Percentiles rank a stretch among this genome's conserved stretches.
Evolutionary conservation across 805 yeast genomes (phyloP).

Genomic region (Crinitomyces ghanaensis): DNA sequence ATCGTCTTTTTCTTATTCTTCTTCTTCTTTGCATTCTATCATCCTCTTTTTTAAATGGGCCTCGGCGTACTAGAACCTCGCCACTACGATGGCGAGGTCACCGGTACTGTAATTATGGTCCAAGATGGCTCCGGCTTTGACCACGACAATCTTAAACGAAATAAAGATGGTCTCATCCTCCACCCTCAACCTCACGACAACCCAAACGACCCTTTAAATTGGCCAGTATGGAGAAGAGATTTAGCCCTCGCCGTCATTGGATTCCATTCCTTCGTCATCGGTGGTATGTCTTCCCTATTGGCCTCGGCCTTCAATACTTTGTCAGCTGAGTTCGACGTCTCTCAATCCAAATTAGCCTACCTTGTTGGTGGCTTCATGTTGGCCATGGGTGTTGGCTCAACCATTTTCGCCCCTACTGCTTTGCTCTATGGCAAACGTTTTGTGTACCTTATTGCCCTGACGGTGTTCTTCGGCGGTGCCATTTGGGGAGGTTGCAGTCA

Average conservation of each 20-base stretch:
- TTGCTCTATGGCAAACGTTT: slow-evolving; percentile 46
- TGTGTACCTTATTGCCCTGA: slow-evolving; percentile 39
- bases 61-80: slow-evolving; percentile 35
- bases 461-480: slow-evolving; percentile 39
- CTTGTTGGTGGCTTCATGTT: slow-evolving; percentile 51
- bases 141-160: slow-evolving; percentile 29
- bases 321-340: slow-evolving; percentile 32
- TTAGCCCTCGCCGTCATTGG: slow-evolving; percentile 42
- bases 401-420: slow-evolving; percentile 47
- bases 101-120: slow-evolving; percentile 30
- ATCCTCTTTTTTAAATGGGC: slow-evolving; percentile 1
- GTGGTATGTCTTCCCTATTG: slow-evolving; percentile 50
- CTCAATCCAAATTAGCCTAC: slow-evolving; percentile 35
- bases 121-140: not conserved
- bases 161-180: slow-evolving; percentile 38
- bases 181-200: slow-evolving; percentile 53
- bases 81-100: slow-evolving; percentile 28
- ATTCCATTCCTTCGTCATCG: slow-evolving; percentile 46
- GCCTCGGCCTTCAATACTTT: slow-evolving; percentile 43
- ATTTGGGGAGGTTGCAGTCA: slow-evolving; percentile 44
- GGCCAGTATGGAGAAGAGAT: slow-evolving; percentile 53
- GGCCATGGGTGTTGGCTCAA: slow-evolving; percentile 46
- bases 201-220: slow-evolving; percentile 55
- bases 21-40: not conserved
- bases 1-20: not conserved